Conservation (phyloP, 768 basidiomycete species). For the Tulasnella sp. region DNA sequence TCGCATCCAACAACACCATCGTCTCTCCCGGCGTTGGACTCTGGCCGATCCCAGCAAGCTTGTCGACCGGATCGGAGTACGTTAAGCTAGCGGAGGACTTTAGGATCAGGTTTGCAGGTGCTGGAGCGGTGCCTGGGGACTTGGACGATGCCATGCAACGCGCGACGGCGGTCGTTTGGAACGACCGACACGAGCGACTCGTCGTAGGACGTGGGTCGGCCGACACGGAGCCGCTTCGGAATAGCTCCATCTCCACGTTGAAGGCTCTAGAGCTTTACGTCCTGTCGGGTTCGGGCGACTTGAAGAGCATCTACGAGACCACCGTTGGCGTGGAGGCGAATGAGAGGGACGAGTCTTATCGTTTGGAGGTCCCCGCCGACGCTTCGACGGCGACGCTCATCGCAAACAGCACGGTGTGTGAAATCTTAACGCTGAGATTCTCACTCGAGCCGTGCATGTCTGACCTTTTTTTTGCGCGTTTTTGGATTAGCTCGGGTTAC, state of each 20-base stretch:
- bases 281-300: slow-evolving; percentile 16
- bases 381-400: slow-evolving; percentile 43
- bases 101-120: slow-evolving; percentile 36
- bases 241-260: slow-evolving; percentile 34
- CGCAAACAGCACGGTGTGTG: slow-evolving; percentile 37
- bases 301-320: slow-evolving; percentile 39
- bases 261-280: slow-evolving; percentile 29
- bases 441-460: background rate
- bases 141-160: slow-evolving; percentile 44
- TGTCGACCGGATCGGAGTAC: slow-evolving; percentile 32
- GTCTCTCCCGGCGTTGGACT: slow-evolving; percentile 9
- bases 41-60: slow-evolving; percentile 31
- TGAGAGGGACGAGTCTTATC: slow-evolving; percentile 48
- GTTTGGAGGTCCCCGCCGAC: slow-evolving; percentile 40
- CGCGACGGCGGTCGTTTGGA: slow-evolving; percentile 33
- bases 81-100: slow-evolving; percentile 41
- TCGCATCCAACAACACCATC: background rate
- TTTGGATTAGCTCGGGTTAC: slow-evolving; percentile 33
- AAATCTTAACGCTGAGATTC: background rate
- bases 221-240: slow-evolving; percentile 32
- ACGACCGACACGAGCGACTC: slow-evolving; percentile 49
- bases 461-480: background rate
- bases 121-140: slow-evolving; percentile 39
- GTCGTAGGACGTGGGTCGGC: slow-evolving; percentile 45
- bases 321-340: slow-evolving; percentile 36